Percentiles rank a stretch among this genome's conserved stretches.
Evolutionary conservation across 2,329 filamentous ascomycete genomes (phyloP).

Genomic region (Erysiphe neolycopersici): DNA sequence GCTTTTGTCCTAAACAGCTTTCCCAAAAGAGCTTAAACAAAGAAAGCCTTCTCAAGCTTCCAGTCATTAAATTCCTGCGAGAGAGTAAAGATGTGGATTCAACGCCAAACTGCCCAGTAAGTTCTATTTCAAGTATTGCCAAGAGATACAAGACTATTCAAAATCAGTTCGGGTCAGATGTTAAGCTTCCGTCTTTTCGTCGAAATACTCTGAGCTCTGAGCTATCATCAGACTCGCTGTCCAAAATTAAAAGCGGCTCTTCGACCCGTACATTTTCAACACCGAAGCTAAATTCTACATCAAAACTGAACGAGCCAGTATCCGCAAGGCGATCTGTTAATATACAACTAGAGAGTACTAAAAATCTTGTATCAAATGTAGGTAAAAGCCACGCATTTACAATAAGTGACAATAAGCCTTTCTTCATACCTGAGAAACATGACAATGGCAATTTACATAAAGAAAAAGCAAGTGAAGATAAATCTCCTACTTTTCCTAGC

Average conservation of each 20-base stretch:
- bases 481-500: too few species aligned
- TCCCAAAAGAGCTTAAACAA: background rate
- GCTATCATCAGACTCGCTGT: constrained; percentile 13
- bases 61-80: background rate
- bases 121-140: background rate
- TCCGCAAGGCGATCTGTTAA: background rate
- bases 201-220: constrained; percentile 3
- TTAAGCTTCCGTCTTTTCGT: constrained; percentile 8
- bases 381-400: background rate
- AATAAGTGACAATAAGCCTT: too few species aligned
- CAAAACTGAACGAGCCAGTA: background rate
- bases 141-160: background rate
- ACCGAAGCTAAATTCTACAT: background rate
- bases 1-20: constrained; percentile 21
- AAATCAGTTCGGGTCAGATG: constrained; percentile 6
- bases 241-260: background rate
- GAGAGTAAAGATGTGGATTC: background rate
- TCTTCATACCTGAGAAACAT: too few species aligned
- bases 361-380: background rate
- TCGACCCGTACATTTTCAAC: background rate
- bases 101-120: background rate
- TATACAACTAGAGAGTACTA: background rate
- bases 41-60: background rate
- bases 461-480: too few species aligned
- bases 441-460: too few species aligned